Base-by-base conservation (phyloP, 345 rosid species). In the Rubroshorea leprosula region DNA sequence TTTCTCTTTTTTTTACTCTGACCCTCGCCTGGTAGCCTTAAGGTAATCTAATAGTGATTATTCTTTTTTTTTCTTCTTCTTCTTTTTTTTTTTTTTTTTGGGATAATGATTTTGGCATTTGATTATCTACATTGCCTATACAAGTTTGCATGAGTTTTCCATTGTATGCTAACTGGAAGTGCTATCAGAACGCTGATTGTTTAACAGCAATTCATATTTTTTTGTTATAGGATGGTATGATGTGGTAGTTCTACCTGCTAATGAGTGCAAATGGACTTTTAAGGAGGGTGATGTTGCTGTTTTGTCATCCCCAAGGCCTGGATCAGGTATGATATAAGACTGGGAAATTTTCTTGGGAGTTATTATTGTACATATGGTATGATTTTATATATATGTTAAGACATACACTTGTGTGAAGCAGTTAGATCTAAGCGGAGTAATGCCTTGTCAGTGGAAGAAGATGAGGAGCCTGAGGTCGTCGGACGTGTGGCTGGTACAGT, bases 251-350 rank as follows among this genome's bases (percentile, higher is more conserved):
- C 78, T 78, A 64, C 85, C 99, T 26, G 69, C 69, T 51, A 79
- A 70, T 39, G 99, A 90, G 24, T 85, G 82, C 77, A 94, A 85
- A 73, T 94, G 97, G 99, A 61, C 75, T 54, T 94, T 94, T 65
- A 94, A 94, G 81, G 99, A 94, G 82, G 99, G 99, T 46, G 99
- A 94, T 65, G 99, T 94, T 74, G 96, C 92, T 17, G 90, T 90
- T 77, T 76, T 94, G 62, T 94, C 95, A 23, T 74, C 73, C 49
- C 95, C 87, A 35, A 83, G 81, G 63, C 91, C 99, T 54, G 95
- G 90, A 41, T 68, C 86, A 75, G 90, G 93, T 88, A 43, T 60
- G 74, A 47, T 62, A 60, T 53, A 19, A 23, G 49, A 23, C 17
- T 17, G 5, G 41, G 26, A 53, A 15, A n/a, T n/a, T n/a, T 51